These are phyloP conservation scores for Barnettozyma salicaria DNA, from an alignment of 805 yeast species.

Conservation along the genomic window DNA sequence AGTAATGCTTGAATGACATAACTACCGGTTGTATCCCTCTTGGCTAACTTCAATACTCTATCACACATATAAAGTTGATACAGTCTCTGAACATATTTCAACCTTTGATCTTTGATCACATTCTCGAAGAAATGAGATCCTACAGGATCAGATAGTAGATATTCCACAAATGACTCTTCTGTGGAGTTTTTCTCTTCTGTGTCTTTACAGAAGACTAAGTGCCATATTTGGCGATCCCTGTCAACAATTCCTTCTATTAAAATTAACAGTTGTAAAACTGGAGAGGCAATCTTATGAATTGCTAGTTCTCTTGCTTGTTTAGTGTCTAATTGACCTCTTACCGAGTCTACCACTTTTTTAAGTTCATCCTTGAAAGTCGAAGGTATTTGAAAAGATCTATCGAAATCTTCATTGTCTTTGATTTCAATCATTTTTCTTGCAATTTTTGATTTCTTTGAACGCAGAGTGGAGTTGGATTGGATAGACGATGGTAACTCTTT, in stretches of 20 bases:
- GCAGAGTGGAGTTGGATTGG: slow-evolving; percentile 59
- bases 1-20: slow-evolving; percentile 71
- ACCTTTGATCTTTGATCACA: slow-evolving; percentile 57
- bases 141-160: slow-evolving; percentile 77
- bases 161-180: slow-evolving; percentile 80
- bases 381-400: slow-evolving; percentile 64
- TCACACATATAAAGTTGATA: slow-evolving; percentile 67
- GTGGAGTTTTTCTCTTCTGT: slow-evolving; percentile 46
- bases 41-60: slow-evolving; percentile 65
- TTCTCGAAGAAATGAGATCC: slow-evolving; percentile 90
- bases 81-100: slow-evolving; percentile 64
- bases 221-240: slow-evolving; percentile 67
- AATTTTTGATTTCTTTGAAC: slow-evolving; percentile 79
- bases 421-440: slow-evolving; percentile 93
- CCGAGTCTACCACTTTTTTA: slow-evolving; percentile 38
- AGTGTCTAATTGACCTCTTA: slow-evolving; percentile 33
- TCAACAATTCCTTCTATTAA: slow-evolving; percentile 79
- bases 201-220: slow-evolving; percentile 48
- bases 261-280: slow-evolving; percentile 72
- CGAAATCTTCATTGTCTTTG: slow-evolving; percentile 68
- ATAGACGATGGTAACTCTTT: slow-evolving; percentile 71
- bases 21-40: slow-evolving; percentile 79
- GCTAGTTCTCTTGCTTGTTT: slow-evolving; percentile 64
- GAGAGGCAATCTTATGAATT: slow-evolving; percentile 77
- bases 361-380: slow-evolving; percentile 58